These are phyloP conservation scores for Arabidopsis thaliana DNA, from an alignment of 345 rosid species.

Conservation along the genomic window TAIR10.1 NC_003075.7:955001-955500, in stretches of 20 bases:
- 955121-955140: slow-evolving; percentile 32
- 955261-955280: slow-evolving; percentile 36
- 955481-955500: slow-evolving; percentile 53
- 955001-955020: neutral
- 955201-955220: slow-evolving; percentile 75
- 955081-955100: neutral
- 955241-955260: slow-evolving; percentile 34
- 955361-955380: slow-evolving; percentile 32
- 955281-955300: slow-evolving; percentile 54
- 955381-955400: slow-evolving; percentile 17
- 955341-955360: slow-evolving; percentile 46
- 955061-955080: neutral
- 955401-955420: slow-evolving; percentile 5
- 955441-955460: slow-evolving; percentile 7
- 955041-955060: neutral
- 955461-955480: slow-evolving; percentile 43
- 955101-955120: slow-evolving; percentile 17
- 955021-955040: neutral
- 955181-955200: slow-evolving; percentile 78
- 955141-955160: slow-evolving; percentile 52
- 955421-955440: neutral
- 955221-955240: slow-evolving; percentile 25
- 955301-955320: slow-evolving; percentile 48
- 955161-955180: slow-evolving; percentile 65
- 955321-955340: slow-evolving; percentile 35